Evolutionary conservation across 2,329 filamentous ascomycete species (phyloP).

Genomic region (Cytospora leucostoma): DNA sequence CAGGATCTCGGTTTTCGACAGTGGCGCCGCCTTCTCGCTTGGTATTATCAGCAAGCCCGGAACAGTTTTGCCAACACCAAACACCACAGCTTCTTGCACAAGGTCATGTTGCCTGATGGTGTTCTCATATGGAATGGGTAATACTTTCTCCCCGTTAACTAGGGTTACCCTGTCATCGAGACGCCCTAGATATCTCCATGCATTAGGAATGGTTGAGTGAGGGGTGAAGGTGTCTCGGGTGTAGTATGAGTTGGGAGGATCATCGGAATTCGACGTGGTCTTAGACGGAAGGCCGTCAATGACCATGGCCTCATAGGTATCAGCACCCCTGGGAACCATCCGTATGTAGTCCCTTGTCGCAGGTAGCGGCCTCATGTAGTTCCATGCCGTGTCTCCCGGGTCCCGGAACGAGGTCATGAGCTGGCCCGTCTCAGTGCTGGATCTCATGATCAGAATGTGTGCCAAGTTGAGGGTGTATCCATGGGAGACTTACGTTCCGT

Average conservation of each 20-base stretch:
- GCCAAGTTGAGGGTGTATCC: no score
- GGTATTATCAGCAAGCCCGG: slow-evolving; percentile 58
- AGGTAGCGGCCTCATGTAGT: slow-evolving; percentile 50
- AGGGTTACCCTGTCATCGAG: slow-evolving; percentile 49
- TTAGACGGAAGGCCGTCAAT: slow-evolving; percentile 38
- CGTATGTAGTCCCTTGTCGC: slow-evolving; percentile 44
- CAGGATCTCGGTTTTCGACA: slow-evolving; percentile 45
- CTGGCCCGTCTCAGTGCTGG: slow-evolving; percentile 57
- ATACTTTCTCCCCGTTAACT: slow-evolving; percentile 51
- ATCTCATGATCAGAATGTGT: not conserved
- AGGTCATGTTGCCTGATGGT: slow-evolving; percentile 52
- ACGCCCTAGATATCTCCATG: slow-evolving; percentile 49
- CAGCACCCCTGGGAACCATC: slow-evolving; percentile 37
- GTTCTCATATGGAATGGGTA: slow-evolving; percentile 52
- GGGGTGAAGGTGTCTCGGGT: slow-evolving; percentile 47
- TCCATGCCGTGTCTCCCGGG: slow-evolving; percentile 54
- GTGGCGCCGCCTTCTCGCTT: slow-evolving; percentile 42
- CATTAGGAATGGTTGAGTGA: slow-evolving; percentile 43
- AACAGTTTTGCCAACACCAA: slow-evolving; percentile 54
- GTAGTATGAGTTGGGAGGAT: slow-evolving; percentile 47
- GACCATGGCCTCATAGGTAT: slow-evolving; percentile 38
- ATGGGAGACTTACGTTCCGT: slow-evolving; percentile 45
- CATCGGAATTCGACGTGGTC: slow-evolving; percentile 41
- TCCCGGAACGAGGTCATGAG: slow-evolving; percentile 57
- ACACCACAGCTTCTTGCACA: slow-evolving; percentile 59